Conservation (phyloP, 2,329 filamentous ascomycete species). For the Alternaria sp. region DNA sequence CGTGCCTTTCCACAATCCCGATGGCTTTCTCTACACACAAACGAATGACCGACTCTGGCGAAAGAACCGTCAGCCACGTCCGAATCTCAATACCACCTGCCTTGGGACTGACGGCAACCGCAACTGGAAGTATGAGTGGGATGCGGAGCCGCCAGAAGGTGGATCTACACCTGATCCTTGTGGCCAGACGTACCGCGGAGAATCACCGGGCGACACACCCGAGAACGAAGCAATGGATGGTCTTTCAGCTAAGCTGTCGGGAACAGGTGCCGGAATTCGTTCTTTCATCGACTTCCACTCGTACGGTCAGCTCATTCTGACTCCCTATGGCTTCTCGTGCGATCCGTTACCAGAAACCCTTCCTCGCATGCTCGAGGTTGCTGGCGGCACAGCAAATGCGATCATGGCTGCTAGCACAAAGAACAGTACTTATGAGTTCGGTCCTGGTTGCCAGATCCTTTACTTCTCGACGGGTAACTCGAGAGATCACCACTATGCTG, state of each 20-base stretch:
- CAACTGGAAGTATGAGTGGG: constrained; percentile 47
- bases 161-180: constrained; percentile 42
- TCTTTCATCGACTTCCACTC: constrained; percentile 71
- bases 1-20: constrained; percentile 44
- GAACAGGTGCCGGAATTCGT: constrained; percentile 58
- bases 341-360: constrained; percentile 57
- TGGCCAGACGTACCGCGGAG: constrained; percentile 44
- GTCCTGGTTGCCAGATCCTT: constrained; percentile 65
- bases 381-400: constrained; percentile 45
- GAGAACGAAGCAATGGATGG: constrained; percentile 53
- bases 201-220: constrained; percentile 40
- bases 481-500: constrained; percentile 54
- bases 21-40: constrained; percentile 46
- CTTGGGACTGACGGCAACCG: constrained; percentile 47
- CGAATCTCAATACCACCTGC: constrained; percentile 38
- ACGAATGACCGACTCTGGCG: constrained; percentile 48
- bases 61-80: constrained; percentile 45
- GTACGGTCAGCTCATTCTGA: constrained; percentile 67
- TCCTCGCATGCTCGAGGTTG: constrained; percentile 51
- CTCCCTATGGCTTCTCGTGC: constrained; percentile 62
- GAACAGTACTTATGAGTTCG: constrained; percentile 50
- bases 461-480: constrained; percentile 62
- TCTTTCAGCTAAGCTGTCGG: constrained; percentile 53
- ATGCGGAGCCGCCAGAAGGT: constrained; percentile 35
- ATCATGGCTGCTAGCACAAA: constrained; percentile 56